A percentile compares a stretch with the other conserved stretches of the same genome.
phyloP scores from a whole-genome alignment of 805 yeast species.

The Zygosaccharomyces pseudorouxii region DNA sequence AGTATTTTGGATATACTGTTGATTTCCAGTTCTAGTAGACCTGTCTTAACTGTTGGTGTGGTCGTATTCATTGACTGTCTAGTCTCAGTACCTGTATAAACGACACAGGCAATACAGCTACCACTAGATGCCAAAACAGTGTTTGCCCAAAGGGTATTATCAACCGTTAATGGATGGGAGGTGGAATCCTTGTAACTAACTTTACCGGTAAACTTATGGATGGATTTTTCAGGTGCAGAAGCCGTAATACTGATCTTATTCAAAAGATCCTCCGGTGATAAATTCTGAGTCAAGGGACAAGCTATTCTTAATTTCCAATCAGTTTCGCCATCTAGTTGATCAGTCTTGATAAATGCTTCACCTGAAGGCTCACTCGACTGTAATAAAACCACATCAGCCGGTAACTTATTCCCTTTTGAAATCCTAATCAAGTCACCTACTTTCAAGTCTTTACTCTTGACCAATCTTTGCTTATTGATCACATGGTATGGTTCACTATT shows the following conservation, averaged over 20 bases:
- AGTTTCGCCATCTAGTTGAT: constrained; percentile 97
- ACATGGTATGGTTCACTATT: constrained; percentile 81
- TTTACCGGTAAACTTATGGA: constrained; percentile 77
- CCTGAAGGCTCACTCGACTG: constrained; percentile 80
- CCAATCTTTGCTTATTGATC: constrained; percentile 42
- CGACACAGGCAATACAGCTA: constrained; percentile 77
- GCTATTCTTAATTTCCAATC: constrained; percentile 96
- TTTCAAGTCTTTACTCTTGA: constrained; percentile 56
- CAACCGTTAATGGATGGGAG: constrained; percentile 65
- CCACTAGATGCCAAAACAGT: constrained; percentile 91
- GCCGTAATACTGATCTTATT: constrained; percentile 57
- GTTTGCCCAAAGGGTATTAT: constrained; percentile 96
- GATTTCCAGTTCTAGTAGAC: constrained; percentile 85
- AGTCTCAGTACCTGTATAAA: constrained; percentile 90
- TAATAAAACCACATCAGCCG: constrained; percentile 85
- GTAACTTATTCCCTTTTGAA: constrained; percentile 79
- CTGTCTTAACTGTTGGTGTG: constrained; percentile 78
- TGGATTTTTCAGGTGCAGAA: constrained; percentile 78
- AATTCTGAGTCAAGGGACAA: constrained; percentile 61
- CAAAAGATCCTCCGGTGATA: constrained; percentile 46
- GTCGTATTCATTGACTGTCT: constrained; percentile 94
- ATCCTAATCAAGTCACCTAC: constrained; percentile 84
- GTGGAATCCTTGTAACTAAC: constrained; percentile 54
- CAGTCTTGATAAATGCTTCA: constrained; percentile 92
- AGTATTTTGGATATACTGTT: constrained; percentile 82